Conservation (phyloP, 192 early-diverging fungal species). For the Podila epicladia region DNA sequence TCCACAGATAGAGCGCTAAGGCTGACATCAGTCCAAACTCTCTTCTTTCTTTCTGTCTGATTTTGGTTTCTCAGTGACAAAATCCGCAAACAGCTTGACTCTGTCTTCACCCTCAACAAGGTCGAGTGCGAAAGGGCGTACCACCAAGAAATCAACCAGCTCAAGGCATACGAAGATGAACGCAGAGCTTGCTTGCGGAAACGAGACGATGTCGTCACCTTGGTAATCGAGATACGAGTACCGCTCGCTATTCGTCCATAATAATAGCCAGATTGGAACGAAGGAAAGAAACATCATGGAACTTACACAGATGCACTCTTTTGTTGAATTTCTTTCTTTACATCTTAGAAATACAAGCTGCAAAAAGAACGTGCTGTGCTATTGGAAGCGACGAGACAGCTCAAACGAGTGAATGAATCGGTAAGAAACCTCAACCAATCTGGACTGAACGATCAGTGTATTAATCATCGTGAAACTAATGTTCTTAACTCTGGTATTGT, state of each 20-base stretch:
- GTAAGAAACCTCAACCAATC: constrained; percentile 10
- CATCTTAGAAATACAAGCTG: constrained; percentile 15
- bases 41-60: background rate
- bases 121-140: constrained; percentile 13
- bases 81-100: constrained; percentile 31
- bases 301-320: background rate
- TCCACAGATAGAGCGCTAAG: background rate
- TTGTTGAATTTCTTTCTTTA: background rate
- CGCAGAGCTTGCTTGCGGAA: constrained; percentile 32
- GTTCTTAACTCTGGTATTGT: background rate
- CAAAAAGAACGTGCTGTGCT: constrained; percentile 24
- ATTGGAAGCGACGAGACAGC: constrained; percentile 39
- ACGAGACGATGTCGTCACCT: constrained; percentile 39
- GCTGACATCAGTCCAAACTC: background rate
- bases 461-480: background rate
- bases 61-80: constrained; percentile 17
- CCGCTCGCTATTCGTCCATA: background rate
- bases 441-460: background rate
- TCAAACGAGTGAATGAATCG: constrained; percentile 38
- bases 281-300: background rate
- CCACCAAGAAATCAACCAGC: constrained; percentile 23
- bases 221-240: constrained; percentile 6
- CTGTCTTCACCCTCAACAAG: constrained; percentile 39
- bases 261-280: background rate
- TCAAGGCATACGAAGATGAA: constrained; percentile 37